Evolutionary conservation across 2,329 filamentous ascomycete genomes (phyloP).

Genomic region (Metarhizium humberi): DNA sequence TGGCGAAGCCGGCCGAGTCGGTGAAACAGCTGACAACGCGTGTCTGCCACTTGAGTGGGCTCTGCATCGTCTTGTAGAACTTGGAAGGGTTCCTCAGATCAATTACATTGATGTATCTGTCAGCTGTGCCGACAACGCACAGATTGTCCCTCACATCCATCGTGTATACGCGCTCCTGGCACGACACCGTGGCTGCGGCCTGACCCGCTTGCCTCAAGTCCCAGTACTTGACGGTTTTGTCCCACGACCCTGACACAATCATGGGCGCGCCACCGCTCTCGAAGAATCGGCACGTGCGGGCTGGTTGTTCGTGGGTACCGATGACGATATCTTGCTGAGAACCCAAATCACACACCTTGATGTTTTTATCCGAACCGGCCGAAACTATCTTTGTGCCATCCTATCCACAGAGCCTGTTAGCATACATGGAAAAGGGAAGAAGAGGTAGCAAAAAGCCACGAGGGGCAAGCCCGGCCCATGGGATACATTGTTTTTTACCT

Average conservation of each 20-base stretch:
- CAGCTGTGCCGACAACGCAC: slow-evolving; percentile 84
- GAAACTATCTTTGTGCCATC: slow-evolving; percentile 86
- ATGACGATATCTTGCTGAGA: slow-evolving; percentile 61
- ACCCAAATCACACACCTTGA: slow-evolving; percentile 77
- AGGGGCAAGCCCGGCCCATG: neutral
- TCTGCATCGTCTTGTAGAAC: slow-evolving; percentile 94
- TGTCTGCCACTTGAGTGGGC: slow-evolving; percentile 97
- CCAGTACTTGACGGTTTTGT: slow-evolving; percentile 88
- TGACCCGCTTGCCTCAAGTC: slow-evolving; percentile 58
- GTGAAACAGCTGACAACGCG: slow-evolving; percentile 90
- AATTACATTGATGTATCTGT: slow-evolving; percentile 92
- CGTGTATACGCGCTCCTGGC: slow-evolving; percentile 75
- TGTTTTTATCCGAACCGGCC: slow-evolving; percentile 82
- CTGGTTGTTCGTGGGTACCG: slow-evolving; percentile 75
- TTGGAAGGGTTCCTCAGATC: slow-evolving; percentile 80
- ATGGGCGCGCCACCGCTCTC: slow-evolving; percentile 64
- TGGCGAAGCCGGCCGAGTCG: slow-evolving; percentile 84
- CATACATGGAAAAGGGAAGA: neutral
- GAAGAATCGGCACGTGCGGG: slow-evolving; percentile 71
- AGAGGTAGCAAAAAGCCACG: neutral
- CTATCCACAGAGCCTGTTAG: slow-evolving; percentile 32
- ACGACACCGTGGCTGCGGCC: slow-evolving; percentile 53
- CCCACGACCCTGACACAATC: slow-evolving; percentile 87
- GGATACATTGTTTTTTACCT: slow-evolving; percentile 43
- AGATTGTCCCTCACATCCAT: slow-evolving; percentile 87